Base-by-base conservation (phyloP, 179 eudicot genomes). In the Carnegiea gigantea region DNA sequence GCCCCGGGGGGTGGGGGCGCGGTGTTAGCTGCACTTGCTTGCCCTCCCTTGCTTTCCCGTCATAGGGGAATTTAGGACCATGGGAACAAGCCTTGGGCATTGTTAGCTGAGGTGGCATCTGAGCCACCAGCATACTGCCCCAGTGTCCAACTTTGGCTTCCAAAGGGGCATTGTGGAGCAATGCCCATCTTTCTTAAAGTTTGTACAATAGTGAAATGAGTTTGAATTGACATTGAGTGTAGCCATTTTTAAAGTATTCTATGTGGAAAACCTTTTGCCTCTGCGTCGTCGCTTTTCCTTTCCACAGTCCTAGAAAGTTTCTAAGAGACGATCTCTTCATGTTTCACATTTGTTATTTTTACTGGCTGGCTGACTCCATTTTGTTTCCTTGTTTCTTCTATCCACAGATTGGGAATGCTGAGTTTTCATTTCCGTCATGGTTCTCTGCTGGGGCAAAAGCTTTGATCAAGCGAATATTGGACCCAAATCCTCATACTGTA, bases 401-500 rank as follows among this genome's bases (percentile, higher is more conserved):
- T 80, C 59, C 80, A 75, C 92, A 95, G 99, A 90, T 95, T 80
- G 94, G 91, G 30, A 86, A 82, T 84, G 98, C 98, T 46, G 94
- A 94, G 6, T 95, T 90, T 86, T 85, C 93, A 65, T 92, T 91
- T 82, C 99, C 99, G 23, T 88, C 95, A 12, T 95, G 95, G 98
- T 92, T 95, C 89, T 91, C 99, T 21, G 85, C 88, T 60, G 98
- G 93, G 57, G 96, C 95, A 65, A 95, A 91, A 78, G 90, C 93
- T 78, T 88, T 95, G 83, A 95, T 95, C 80, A 86, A 89, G 74
- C 90, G 86, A 77, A 95, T 94, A 79, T 78, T 95, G 79, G 96
- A 95, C 83, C 98, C 99, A 51, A 94, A 94, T 85, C 95, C 99
- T 84, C 88, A 90, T 86, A 94, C 92, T 43, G 99, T 95, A 82